phyloP scores from a whole-genome alignment of 164 flowering plant genomes.

The Tinospora cordifolia region DNA sequence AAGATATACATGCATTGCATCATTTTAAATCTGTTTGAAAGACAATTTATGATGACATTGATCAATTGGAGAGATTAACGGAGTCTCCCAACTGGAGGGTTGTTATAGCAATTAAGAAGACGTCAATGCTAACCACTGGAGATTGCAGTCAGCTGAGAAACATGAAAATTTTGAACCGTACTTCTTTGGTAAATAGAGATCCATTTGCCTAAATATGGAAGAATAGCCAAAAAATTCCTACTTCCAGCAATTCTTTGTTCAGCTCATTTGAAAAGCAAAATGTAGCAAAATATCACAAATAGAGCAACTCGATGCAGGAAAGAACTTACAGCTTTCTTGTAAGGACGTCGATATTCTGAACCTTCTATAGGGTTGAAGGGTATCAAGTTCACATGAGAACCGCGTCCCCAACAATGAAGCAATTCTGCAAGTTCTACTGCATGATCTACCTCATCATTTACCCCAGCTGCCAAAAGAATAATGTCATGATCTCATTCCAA shows the following conservation, averaged over 20 bases:
- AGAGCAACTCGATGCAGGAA: not conserved
- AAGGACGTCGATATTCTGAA: slow-evolving; percentile 76
- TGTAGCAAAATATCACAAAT: no score
- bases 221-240: no score
- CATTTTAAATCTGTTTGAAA: no score
- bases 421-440: slow-evolving; percentile 84
- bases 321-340: slow-evolving; percentile 57
- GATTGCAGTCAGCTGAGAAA: not conserved
- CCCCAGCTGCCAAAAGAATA: slow-evolving; percentile 57
- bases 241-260: no score
- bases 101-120: no score
- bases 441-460: slow-evolving; percentile 69
- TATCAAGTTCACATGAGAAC: slow-evolving; percentile 85
- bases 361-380: slow-evolving; percentile 93
- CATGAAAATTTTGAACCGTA: not conserved
- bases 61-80: no score
- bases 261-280: no score
- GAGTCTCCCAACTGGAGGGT: no score
- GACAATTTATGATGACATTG: no score
- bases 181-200: no score
- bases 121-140: not conserved
- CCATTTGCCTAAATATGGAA: no score
- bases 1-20: no score
- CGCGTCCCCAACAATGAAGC: slow-evolving; percentile 78
- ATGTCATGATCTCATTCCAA: not conserved